phyloP scores from a whole-genome alignment of 495 filamentous ascomycete genomes.

The Neurospora terricola region DNA sequence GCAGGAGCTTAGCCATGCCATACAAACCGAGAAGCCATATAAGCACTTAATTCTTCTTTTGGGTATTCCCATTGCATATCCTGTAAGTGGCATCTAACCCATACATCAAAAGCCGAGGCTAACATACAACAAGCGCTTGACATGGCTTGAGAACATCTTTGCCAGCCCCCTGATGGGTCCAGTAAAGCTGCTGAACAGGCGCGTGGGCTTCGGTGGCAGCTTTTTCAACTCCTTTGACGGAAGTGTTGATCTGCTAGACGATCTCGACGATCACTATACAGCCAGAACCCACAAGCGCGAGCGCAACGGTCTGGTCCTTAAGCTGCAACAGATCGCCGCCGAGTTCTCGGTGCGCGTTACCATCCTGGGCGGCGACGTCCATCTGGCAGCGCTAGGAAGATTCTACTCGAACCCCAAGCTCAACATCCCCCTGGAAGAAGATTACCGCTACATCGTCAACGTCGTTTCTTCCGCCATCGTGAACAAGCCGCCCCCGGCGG shows the following conservation, averaged over 20 bases:
- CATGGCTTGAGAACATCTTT: constrained; percentile 87
- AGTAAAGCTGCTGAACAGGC: constrained; percentile 80
- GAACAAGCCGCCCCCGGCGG: constrained; percentile 81
- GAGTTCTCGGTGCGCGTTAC: constrained; percentile 68
- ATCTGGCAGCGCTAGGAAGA: constrained; percentile 83
- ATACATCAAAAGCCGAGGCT: not conserved
- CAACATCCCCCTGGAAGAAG: constrained; percentile 66
- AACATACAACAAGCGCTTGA: constrained; percentile 50
- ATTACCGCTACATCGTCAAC: constrained; percentile 88
- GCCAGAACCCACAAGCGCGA: constrained; percentile 86
- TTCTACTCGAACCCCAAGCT: constrained; percentile 86
- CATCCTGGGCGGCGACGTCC: constrained; percentile 88
- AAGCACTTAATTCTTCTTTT: constrained; percentile 79
- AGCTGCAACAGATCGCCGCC: constrained; percentile 62
- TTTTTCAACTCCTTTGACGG: constrained; percentile 94
- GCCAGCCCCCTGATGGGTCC: constrained; percentile 73
- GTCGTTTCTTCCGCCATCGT: constrained; percentile 85
- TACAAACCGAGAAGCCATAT: constrained; percentile 44
- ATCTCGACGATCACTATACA: constrained; percentile 92
- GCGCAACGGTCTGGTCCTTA: constrained; percentile 60
- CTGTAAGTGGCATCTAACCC: constrained; percentile 31
- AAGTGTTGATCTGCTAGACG: constrained; percentile 79
- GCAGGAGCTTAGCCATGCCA: constrained; percentile 49
- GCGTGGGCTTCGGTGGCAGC: constrained; percentile 72
- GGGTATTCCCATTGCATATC: constrained; percentile 91